These are phyloP conservation scores for Quercus phellos DNA, from an alignment of 331 rosid species.

Conservation along the genomic window DNA sequence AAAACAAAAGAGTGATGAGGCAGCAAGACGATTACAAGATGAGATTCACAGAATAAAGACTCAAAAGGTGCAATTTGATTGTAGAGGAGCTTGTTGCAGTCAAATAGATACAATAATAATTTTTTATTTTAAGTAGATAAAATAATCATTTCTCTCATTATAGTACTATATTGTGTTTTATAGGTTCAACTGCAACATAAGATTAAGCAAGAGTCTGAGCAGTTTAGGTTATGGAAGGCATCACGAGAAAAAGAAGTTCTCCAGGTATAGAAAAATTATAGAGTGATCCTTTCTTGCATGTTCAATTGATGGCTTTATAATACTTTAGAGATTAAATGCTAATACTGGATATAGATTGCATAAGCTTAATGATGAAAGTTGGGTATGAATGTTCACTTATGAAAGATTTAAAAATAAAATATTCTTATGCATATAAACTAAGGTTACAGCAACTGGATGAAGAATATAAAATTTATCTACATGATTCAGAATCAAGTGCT, in stretches of 20 bases:
- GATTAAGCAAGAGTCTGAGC: slow-evolving; percentile 94
- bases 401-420: not conserved
- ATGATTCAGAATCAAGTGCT: not conserved
- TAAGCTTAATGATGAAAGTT: not conserved
- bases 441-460: not conserved
- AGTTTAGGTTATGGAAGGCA: slow-evolving; percentile 85
- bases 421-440: not conserved
- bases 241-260: slow-evolving; percentile 88
- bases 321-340: not conserved
- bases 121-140: not conserved
- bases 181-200: slow-evolving; percentile 91
- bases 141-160: not conserved
- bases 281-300: not conserved
- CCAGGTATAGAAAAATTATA: slow-evolving; percentile 48
- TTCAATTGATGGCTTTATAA: not conserved
- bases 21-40: slow-evolving; percentile 76
- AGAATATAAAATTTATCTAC: not conserved
- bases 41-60: slow-evolving; percentile 86
- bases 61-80: slow-evolving; percentile 61
- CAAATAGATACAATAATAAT: not conserved
- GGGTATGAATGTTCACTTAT: not conserved
- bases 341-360: not conserved
- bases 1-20: slow-evolving; percentile 88
- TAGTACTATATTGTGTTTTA: slow-evolving; percentile 15
- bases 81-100: not conserved